Percentiles rank a stretch among this genome's conserved stretches.
phyloP scores from a whole-genome alignment of 805 yeast genomes.

The Saccharomycopsis selenospora region DNA sequence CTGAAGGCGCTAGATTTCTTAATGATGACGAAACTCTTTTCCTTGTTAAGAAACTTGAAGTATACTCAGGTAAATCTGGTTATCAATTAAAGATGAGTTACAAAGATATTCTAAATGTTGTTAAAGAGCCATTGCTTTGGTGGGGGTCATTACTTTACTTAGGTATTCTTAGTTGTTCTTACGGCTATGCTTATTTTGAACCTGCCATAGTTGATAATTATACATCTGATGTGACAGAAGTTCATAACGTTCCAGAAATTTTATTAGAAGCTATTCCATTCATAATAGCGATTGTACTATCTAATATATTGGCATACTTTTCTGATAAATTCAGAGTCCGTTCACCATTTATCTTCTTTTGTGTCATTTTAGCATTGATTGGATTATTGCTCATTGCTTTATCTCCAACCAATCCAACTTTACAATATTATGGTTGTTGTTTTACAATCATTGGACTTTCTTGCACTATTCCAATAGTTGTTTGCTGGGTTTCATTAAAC shows the following conservation, averaged over 20 bases:
- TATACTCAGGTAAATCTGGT: constrained; percentile 16
- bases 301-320: constrained; percentile 12
- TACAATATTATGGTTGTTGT: constrained; percentile 11
- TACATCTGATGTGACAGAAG: neutral
- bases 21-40: constrained; percentile 17
- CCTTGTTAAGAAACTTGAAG: constrained; percentile 18
- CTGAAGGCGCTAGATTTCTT: constrained; percentile 25
- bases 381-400: constrained; percentile 11
- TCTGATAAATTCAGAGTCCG: constrained; percentile 9
- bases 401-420: neutral
- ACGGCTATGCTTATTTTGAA: constrained; percentile 19
- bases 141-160: constrained; percentile 14
- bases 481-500: constrained; percentile 19
- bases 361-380: constrained; percentile 5
- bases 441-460: constrained; percentile 14
- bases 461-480: constrained; percentile 14
- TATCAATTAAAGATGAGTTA: constrained; percentile 13
- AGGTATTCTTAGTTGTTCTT: constrained; percentile 13
- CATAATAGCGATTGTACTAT: constrained; percentile 10
- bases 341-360: constrained; percentile 12
- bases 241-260: neutral
- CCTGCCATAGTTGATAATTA: constrained; percentile 11
- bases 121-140: constrained; percentile 19
- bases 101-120: constrained; percentile 10
- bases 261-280: constrained; percentile 17